Conservation (phyloP, 2,329 filamentous ascomycete genomes). For the Nemania diffusa region DNA sequence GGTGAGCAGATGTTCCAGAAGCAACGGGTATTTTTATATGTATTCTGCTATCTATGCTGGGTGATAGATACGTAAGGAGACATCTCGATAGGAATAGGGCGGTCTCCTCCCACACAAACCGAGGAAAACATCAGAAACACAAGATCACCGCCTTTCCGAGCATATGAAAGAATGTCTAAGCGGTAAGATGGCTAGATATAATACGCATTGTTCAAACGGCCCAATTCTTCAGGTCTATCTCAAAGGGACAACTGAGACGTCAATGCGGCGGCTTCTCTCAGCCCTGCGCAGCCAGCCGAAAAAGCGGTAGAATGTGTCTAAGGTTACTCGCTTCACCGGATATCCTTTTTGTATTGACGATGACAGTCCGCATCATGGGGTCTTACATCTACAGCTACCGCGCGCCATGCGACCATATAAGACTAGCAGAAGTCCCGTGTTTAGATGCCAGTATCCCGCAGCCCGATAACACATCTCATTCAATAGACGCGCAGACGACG, state of each 20-base stretch:
- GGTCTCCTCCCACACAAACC: background rate
- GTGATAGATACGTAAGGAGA: background rate
- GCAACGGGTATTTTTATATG: background rate
- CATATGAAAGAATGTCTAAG: constrained; percentile 13
- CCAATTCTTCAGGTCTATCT: background rate
- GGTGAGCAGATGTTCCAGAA: constrained; percentile 14
- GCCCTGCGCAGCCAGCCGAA: constrained; percentile 12
- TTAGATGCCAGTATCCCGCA: constrained; percentile 13
- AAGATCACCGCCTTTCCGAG: constrained; percentile 23
- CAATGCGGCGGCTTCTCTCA: background rate
- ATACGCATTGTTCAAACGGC: constrained; percentile 25
- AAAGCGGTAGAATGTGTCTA: constrained; percentile 30
- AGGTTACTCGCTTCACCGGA: background rate
- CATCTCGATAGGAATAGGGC: background rate
- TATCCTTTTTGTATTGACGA: background rate
- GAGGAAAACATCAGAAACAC: constrained; percentile 16
- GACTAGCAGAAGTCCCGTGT: constrained; percentile 3
- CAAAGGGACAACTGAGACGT: constrained; percentile 24
- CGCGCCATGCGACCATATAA: constrained; percentile 23
- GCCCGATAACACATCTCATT: background rate
- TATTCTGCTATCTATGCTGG: background rate
- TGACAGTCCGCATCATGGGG: background rate
- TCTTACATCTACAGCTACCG: constrained; percentile 13
- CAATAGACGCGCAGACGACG: background rate
- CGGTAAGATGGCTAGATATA: background rate